Evolutionary conservation across 2,329 filamentous ascomycete genomes (phyloP).

Genomic region (Kalmusia sp.): DNA sequence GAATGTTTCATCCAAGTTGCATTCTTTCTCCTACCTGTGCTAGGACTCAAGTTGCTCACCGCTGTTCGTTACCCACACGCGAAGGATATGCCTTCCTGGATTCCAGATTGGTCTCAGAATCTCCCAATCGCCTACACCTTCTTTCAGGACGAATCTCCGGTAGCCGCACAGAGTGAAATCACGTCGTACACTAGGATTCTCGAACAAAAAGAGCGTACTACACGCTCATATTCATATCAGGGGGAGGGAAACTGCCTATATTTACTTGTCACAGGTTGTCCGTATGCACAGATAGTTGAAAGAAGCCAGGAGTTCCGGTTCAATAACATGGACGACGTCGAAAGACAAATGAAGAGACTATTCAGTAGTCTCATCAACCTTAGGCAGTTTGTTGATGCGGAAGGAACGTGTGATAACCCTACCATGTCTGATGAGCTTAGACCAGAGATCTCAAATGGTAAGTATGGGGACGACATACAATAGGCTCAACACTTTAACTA

Average conservation of each 20-base stretch:
- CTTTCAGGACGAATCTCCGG: neutral
- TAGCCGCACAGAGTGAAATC: too few species aligned
- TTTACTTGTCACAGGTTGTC: constrained; percentile 9
- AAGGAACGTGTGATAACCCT: too few species aligned
- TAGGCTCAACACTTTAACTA: too few species aligned
- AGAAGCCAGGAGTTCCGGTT: constrained; percentile 4
- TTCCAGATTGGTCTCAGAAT: constrained; percentile 17
- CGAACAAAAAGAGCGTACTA: too few species aligned
- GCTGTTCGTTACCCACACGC: constrained; percentile 14
- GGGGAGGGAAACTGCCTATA: neutral
- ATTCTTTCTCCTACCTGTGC: constrained; percentile 7
- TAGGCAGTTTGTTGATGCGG: too few species aligned
- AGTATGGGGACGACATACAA: too few species aligned
- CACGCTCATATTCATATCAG: too few species aligned
- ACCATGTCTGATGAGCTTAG: too few species aligned
- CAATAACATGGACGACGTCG: neutral
- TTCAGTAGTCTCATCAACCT: neutral
- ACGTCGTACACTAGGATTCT: too few species aligned
- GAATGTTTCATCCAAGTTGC: too few species aligned
- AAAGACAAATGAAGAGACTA: constrained; percentile 6
- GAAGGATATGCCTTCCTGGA: constrained; percentile 13
- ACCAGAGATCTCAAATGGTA: too few species aligned
- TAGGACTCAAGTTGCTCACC: constrained; percentile 3
- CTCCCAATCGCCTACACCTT: neutral
- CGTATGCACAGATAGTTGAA: constrained; percentile 6